Evolutionary conservation across 768 basidiomycete species (phyloP), one percentile per base, ranked within the genome.

Genomic region (Suillus occidentalis): DNA sequence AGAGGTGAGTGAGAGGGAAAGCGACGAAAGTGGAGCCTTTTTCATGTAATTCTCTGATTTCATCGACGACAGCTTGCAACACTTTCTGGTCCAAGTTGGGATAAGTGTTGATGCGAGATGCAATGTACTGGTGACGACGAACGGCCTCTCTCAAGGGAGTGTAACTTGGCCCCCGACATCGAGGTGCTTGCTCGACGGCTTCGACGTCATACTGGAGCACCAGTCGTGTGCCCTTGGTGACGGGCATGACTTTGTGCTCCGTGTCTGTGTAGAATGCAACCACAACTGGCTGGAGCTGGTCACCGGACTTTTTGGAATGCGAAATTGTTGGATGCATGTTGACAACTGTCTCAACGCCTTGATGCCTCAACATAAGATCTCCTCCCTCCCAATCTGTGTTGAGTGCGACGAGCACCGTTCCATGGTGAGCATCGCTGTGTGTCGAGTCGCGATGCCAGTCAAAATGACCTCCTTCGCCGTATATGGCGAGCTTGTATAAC

Each of bases 231-330:
- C 53, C 53, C 20, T 55, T 55, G 31, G 53, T 55, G 6, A 55
- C 53, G 12, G 53, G 53, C 53, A 55, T 55, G 31, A 55, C 53
- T n/a, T 55, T 55, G 12, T 55, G 53, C 20, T 55, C 53, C n/a
- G 6, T 55, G 20, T 55, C 53, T 31, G 53, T 55, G 20, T 34
- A 34, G 31, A 55, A 55, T 34, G 53, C 53, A 13, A 55, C 20
- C 2, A 55, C 20, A 20, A 13, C 31, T 55, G 31, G 31, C 31
- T 9, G 18, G 31, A 53, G 18, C 52, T 20, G 18, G 2, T 55
- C 20, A 6, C 20, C 31, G 2, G 31, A 20, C 53, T 31, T 55
- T 20, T 20, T 50, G 14, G 14, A 0, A 16, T 28, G 8, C 49
- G 3, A 31, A 31, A 4, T 50, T 14, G 49, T 34, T 55, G 53